Evolutionary conservation across 2,329 filamentous ascomycete genomes (phyloP).

Genomic region (Scedosporium minutisporum): DNA sequence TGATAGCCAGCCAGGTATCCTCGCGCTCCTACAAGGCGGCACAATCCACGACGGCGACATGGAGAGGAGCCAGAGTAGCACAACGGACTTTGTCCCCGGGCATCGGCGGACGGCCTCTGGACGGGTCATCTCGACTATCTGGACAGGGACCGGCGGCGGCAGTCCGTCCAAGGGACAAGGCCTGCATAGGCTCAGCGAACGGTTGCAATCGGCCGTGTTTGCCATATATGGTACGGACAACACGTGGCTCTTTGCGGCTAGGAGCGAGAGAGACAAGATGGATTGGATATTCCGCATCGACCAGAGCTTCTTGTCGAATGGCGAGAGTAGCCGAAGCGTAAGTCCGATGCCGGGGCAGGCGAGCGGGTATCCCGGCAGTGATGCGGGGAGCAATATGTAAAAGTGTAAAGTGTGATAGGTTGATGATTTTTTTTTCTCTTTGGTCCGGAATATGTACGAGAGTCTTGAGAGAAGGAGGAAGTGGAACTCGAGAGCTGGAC

Average conservation of each 20-base stretch:
- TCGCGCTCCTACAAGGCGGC: slow-evolving; percentile 57
- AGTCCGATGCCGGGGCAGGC: slow-evolving; percentile 19
- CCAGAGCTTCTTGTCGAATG: slow-evolving; percentile 55
- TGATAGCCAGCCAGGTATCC: slow-evolving; percentile 82
- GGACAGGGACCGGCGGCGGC: slow-evolving; percentile 35
- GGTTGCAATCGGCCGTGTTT: slow-evolving; percentile 67
- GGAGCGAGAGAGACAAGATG: slow-evolving; percentile 83
- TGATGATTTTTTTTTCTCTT: background rate
- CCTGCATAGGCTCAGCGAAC: slow-evolving; percentile 44
- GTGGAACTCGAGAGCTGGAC: background rate
- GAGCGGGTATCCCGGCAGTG: slow-evolving; percentile 7
- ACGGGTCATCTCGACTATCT: slow-evolving; percentile 44
- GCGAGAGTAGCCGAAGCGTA: slow-evolving; percentile 31
- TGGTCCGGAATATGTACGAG: background rate
- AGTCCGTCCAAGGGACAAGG: slow-evolving; percentile 22
- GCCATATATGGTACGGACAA: slow-evolving; percentile 91
- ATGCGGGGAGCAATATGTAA: slow-evolving; percentile 7
- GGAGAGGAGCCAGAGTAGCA: slow-evolving; percentile 20
- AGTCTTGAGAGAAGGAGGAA: background rate
- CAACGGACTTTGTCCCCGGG: slow-evolving; percentile 30
- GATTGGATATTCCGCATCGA: slow-evolving; percentile 97
- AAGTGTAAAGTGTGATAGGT: background rate
- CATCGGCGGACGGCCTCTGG: slow-evolving; percentile 42
- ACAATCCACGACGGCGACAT: slow-evolving; percentile 26
- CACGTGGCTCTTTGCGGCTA: slow-evolving; percentile 86